Evolutionary conservation across 2,329 filamentous ascomycete species (phyloP).

Genomic region (Escovopsis sp.): DNA sequence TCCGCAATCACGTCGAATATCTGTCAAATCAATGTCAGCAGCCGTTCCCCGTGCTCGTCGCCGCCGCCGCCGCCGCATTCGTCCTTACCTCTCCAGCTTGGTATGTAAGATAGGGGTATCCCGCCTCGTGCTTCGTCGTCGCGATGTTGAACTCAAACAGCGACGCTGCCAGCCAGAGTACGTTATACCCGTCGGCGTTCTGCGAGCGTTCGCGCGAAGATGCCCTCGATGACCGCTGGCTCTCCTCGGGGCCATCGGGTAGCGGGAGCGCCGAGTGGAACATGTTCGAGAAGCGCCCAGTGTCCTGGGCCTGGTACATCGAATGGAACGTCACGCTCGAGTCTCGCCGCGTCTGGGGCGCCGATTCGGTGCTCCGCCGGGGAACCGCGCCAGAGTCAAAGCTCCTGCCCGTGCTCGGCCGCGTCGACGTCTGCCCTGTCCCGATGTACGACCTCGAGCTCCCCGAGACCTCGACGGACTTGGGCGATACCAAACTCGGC

Average conservation of each 20-base stretch:
- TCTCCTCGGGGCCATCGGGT: constrained; percentile 47
- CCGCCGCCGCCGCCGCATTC: not conserved
- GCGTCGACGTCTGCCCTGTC: constrained; percentile 23
- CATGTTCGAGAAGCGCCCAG: constrained; percentile 53
- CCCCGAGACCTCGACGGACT: constrained; percentile 36
- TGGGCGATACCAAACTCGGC: constrained; percentile 43
- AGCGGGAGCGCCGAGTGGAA: constrained; percentile 82
- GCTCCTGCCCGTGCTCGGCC: constrained; percentile 47
- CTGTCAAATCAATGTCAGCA: constrained; percentile 19
- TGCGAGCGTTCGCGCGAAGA: constrained; percentile 44
- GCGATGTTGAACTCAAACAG: constrained; percentile 97
- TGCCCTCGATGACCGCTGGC: constrained; percentile 38
- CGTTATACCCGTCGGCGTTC: constrained; percentile 45
- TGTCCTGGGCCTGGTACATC: constrained; percentile 28
- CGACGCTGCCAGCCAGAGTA: constrained; percentile 83
- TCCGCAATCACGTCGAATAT: constrained; percentile 89
- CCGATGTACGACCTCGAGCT: constrained; percentile 33
- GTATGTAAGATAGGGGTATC: constrained; percentile 92
- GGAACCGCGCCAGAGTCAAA: constrained; percentile 37
- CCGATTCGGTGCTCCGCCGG: constrained; percentile 38
- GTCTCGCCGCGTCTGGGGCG: constrained; percentile 31
- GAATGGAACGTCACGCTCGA: constrained; percentile 42
- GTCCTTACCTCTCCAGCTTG: constrained; percentile 73
- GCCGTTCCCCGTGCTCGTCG: not conserved
- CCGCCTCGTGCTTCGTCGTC: constrained; percentile 77